These are phyloP conservation scores for Neospora caninum DNA, from an alignment of 169 alveolate genomes.

Conservation along the genomic window DNA sequence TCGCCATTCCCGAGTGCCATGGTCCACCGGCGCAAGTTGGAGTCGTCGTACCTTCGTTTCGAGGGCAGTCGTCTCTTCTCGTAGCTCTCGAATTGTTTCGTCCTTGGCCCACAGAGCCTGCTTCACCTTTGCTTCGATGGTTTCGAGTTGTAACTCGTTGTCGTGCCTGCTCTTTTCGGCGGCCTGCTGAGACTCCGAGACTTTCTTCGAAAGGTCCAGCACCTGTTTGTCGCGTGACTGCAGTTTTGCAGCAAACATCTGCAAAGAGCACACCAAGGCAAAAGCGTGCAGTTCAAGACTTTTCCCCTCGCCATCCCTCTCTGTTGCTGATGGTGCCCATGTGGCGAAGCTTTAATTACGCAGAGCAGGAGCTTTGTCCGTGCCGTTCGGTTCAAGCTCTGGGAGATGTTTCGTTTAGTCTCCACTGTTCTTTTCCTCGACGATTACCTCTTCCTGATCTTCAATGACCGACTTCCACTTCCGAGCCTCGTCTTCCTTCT, in stretches of 20 bases:
- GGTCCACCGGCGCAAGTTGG: background rate
- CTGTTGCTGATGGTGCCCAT: background rate
- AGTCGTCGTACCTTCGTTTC: slow-evolving; percentile 39
- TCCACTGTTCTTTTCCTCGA: background rate
- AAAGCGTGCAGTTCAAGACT: too few species aligned
- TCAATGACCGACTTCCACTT: background rate
- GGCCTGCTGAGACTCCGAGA: background rate
- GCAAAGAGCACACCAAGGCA: background rate
- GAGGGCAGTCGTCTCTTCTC: slow-evolving; percentile 43
- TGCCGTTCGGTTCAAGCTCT: background rate
- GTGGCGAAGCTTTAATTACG: background rate
- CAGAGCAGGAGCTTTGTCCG: background rate
- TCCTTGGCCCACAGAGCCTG: slow-evolving; percentile 52
- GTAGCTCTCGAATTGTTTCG: slow-evolving; percentile 29
- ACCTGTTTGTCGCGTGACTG: background rate
- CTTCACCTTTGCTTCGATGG: slow-evolving; percentile 40
- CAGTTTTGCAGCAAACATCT: background rate
- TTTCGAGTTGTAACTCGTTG: background rate
- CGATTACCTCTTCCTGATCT: background rate
- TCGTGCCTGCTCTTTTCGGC: background rate
- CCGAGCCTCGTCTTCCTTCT: background rate
- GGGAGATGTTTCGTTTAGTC: background rate
- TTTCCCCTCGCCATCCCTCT: too few species aligned
- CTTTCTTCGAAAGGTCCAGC: background rate
- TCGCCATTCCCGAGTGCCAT: too few species aligned